Conservation (phyloP, 108 stramenopile species). For the Stephanodiscus minutulus region DNA sequence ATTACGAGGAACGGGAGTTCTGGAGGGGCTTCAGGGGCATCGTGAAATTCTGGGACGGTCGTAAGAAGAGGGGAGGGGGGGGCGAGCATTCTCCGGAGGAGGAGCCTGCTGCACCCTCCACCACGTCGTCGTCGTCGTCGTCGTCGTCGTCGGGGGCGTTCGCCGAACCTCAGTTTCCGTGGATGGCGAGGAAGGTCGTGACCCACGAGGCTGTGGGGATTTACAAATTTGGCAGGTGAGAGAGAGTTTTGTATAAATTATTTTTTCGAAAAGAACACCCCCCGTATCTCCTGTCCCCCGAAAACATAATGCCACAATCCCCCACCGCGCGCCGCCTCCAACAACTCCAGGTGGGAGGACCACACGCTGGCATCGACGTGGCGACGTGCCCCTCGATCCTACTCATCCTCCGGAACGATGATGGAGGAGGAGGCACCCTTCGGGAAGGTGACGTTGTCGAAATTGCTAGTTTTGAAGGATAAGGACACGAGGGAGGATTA, state of each 20-base stretch:
- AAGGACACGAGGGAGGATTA: slow-evolving; percentile 73
- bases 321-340: neutral
- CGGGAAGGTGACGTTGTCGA: slow-evolving; percentile 70
- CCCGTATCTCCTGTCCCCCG: neutral
- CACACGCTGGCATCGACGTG: slow-evolving; percentile 79
- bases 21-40: slow-evolving; percentile 28
- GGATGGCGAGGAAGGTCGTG: slow-evolving; percentile 72
- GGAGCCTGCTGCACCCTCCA: slow-evolving; percentile 19
- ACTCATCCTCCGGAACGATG: too few relatives aligned
- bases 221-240: slow-evolving; percentile 56
- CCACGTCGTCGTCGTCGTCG: slow-evolving; percentile 4
- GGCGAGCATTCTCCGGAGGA: neutral
- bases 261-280: neutral
- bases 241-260: neutral
- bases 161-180: slow-evolving; percentile 26
- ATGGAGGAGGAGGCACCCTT: slow-evolving; percentile 71
- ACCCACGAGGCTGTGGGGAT: slow-evolving; percentile 61
- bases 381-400: slow-evolving; percentile 39
- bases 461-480: slow-evolving; percentile 71
- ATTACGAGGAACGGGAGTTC: slow-evolving; percentile 68
- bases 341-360: slow-evolving; percentile 50
- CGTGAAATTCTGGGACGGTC: slow-evolving; percentile 27
- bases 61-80: neutral
- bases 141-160: slow-evolving; percentile 3
- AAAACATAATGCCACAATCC: too few relatives aligned